Evolutionary conservation across 2,329 filamentous ascomycete species (phyloP).

Genomic region (Penicillium rolfsii): DNA sequence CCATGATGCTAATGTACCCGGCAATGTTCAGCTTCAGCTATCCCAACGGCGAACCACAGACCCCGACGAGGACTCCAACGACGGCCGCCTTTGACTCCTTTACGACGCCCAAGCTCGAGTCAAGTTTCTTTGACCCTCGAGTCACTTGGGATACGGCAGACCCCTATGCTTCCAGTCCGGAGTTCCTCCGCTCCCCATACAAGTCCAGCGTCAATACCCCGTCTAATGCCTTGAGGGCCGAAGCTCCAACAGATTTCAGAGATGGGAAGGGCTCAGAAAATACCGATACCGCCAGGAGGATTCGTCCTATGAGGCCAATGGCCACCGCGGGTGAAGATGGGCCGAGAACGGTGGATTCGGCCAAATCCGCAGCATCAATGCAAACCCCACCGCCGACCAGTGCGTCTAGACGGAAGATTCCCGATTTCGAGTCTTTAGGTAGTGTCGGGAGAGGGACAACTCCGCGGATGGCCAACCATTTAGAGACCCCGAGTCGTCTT

Average conservation of each 20-base stretch:
- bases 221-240: slow-evolving; percentile 31
- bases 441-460: slow-evolving; percentile 29
- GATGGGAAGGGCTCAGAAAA: slow-evolving; percentile 32
- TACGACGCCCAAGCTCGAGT: slow-evolving; percentile 52
- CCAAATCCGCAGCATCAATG: slow-evolving; percentile 54
- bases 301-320: slow-evolving; percentile 35
- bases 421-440: slow-evolving; percentile 34
- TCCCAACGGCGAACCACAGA: slow-evolving; percentile 52
- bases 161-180: slow-evolving; percentile 52
- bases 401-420: slow-evolving; percentile 55
- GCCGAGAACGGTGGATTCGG: slow-evolving; percentile 39
- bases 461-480: slow-evolving; percentile 36
- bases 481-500: slow-evolving; percentile 51
- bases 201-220: slow-evolving; percentile 42
- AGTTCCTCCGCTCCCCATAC: slow-evolving; percentile 49
- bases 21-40: slow-evolving; percentile 50
- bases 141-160: slow-evolving; percentile 53
- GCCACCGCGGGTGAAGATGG: slow-evolving; percentile 35
- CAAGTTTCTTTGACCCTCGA: slow-evolving; percentile 51
- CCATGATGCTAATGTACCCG: slow-evolving; percentile 40
- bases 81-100: slow-evolving; percentile 46
- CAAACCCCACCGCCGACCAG: slow-evolving; percentile 66
- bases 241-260: slow-evolving; percentile 16
- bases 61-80: slow-evolving; percentile 50
- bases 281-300: slow-evolving; percentile 40